These are phyloP conservation scores for Trifolium repens DNA, from an alignment of 306 rosid species.

Conservation along the genomic window DNA sequence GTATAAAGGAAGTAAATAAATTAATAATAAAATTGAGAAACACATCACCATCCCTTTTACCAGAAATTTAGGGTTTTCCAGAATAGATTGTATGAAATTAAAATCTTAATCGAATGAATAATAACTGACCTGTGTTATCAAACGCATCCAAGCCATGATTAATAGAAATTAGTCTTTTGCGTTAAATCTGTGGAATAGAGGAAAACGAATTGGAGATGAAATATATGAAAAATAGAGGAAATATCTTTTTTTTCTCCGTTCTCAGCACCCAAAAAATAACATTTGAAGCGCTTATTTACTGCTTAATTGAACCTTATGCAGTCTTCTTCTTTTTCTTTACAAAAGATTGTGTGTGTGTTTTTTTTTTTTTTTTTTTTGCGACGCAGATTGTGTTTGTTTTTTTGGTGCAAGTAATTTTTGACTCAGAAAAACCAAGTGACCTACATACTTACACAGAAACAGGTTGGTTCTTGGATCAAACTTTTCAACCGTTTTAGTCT, in stretches of 20 bases:
- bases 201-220: neutral
- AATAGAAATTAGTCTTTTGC: neutral
- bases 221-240: neutral
- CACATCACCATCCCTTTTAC: neutral
- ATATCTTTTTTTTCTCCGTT: neutral
- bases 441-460: neutral
- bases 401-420: no score
- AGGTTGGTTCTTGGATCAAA: neutral
- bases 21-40: neutral
- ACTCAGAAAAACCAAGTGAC: neutral
- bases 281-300: neutral
- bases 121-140: conserved; percentile 65
- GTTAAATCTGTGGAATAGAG: neutral
- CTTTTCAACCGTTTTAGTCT: neutral
- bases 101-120: conserved; percentile 17
- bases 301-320: neutral
- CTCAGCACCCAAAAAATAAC: neutral
- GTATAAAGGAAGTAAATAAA: no score
- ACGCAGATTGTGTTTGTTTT: neutral
- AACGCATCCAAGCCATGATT: conserved; percentile 69
- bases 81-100: neutral
- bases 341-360: neutral
- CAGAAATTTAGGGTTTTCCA: neutral
- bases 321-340: neutral
- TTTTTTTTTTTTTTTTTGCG: no score